phyloP scores from a whole-genome alignment of 169 alveolate species.

The Plasmodium blacklocki region DNA sequence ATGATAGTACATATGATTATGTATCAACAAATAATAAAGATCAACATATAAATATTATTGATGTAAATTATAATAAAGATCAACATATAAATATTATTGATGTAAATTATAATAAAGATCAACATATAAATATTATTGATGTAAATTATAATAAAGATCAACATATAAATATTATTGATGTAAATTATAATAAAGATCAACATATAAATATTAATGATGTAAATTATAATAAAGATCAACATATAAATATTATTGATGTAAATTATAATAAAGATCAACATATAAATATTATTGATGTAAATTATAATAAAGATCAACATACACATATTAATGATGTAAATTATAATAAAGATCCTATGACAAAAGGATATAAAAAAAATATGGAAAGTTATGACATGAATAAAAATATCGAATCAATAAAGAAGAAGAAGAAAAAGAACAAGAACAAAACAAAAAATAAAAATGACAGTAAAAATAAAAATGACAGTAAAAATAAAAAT shows the following conservation, averaged over 20 bases:
- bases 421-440: not conserved
- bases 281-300: slow-evolving; percentile 2
- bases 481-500: not conserved
- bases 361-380: not conserved
- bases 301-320: slow-evolving; percentile 25
- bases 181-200: slow-evolving; percentile 28
- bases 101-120: slow-evolving; percentile 26
- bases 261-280: slow-evolving; percentile 28
- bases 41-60: slow-evolving; percentile 4
- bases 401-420: not conserved
- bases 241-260: no score
- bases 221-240: slow-evolving; percentile 28
- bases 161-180: slow-evolving; percentile 1
- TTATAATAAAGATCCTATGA: no score
- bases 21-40: slow-evolving; percentile 15
- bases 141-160: slow-evolving; percentile 33
- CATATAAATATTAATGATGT: no score
- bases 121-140: slow-evolving; percentile 11
- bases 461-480: not conserved
- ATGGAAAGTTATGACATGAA: not conserved
- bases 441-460: not conserved
- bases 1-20: slow-evolving; percentile 8
- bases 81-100: slow-evolving; percentile 11
- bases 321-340: no score
- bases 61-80: slow-evolving; percentile 28